Conservation (phyloP, 2,329 filamentous ascomycete genomes). For the Trichoderma afroharzianum region DNA sequence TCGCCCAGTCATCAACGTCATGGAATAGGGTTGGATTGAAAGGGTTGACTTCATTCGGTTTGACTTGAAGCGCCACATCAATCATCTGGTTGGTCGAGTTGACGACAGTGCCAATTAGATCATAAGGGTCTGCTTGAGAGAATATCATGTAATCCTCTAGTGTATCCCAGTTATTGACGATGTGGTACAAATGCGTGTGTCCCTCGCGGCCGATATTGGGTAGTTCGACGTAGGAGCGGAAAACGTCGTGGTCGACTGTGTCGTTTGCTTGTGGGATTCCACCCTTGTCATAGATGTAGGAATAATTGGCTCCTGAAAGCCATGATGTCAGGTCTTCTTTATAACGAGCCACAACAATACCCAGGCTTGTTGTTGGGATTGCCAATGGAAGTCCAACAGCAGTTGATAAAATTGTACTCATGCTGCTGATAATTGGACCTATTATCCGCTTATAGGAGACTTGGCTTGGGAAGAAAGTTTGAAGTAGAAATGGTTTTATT, state of each 20-base stretch:
- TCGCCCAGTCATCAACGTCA: slow-evolving; percentile 1
- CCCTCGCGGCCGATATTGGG: slow-evolving; percentile 14
- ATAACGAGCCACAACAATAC: slow-evolving; percentile 7
- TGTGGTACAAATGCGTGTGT: slow-evolving; percentile 1
- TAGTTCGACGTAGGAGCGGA: slow-evolving; percentile 5
- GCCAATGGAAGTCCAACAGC: not conserved
- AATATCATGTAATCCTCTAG: slow-evolving; percentile 15
- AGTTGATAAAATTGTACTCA: not conserved
- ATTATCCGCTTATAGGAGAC: not conserved
- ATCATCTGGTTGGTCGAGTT: slow-evolving; percentile 11
- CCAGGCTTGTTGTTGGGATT: not conserved
- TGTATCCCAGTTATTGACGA: not conserved
- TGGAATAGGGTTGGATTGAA: slow-evolving; percentile 6
- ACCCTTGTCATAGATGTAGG: slow-evolving; percentile 13
- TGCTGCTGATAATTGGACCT: not conserved
- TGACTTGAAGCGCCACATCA: not conserved
- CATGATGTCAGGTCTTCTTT: slow-evolving; percentile 1
- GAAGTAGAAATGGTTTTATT: too few relatives aligned
- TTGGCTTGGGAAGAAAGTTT: not conserved
- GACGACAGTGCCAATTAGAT: not conserved
- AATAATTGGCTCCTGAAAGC: not conserved
- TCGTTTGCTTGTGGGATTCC: slow-evolving; percentile 5
- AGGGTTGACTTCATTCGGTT: not conserved
- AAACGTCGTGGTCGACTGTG: slow-evolving; percentile 2
- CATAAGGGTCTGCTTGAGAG: slow-evolving; percentile 4